Evolutionary conservation across 257 asterid genomes (phyloP), one percentile per base, ranked within the genome.

Genomic region (Solanum sitiens): DNA sequence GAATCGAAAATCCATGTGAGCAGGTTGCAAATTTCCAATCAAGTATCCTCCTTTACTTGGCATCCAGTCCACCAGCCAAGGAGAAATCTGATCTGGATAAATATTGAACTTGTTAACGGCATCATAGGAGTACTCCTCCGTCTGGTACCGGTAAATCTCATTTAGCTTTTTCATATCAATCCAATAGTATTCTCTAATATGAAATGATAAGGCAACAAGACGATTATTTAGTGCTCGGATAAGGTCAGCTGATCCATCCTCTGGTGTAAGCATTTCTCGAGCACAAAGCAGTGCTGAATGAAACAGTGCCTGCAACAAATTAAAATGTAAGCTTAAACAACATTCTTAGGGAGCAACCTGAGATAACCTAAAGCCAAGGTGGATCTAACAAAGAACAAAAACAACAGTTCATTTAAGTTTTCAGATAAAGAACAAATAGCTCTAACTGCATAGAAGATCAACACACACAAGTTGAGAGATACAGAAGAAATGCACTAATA

Each of bases 1-100:
- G 89, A 94, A 94, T 4, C 98, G 95, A 67, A 94, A 94, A 92
- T 94, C 98, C 98, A 94, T 94, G 89, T 94, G 98, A 77, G 98
- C 98, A 65, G 98, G 98, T 87, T 94, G 98, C 89, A 94, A 87
- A 83, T 94, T 94, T 75, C 98, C 96, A 79, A 94, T 94, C 53
- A 94, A 89, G 89, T 92, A 93, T 80, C 98, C 98, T 87, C 98
- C 98, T 87, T 65, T 92, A 6, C 91, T 93, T 33, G 98, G 98
- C 96, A 94, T 94, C 98, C 98, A 94, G 68, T 92, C 94, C 9
- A 92, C 98, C 45, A 94, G 92, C 98, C 98, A 94, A 40, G 94
- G 94, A 75, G 98, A 86, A 86, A 94, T 93, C 90, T 94, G 98
- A 91, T 94, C 98, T 10, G 98, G 98, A 91, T 94, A 94, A 87